Percentiles rank a stretch among this genome's conserved stretches.
These are phyloP conservation scores for Backusella westeae DNA, from an alignment of 192 early-diverging fungal species.

Conservation along the genomic window DNA sequence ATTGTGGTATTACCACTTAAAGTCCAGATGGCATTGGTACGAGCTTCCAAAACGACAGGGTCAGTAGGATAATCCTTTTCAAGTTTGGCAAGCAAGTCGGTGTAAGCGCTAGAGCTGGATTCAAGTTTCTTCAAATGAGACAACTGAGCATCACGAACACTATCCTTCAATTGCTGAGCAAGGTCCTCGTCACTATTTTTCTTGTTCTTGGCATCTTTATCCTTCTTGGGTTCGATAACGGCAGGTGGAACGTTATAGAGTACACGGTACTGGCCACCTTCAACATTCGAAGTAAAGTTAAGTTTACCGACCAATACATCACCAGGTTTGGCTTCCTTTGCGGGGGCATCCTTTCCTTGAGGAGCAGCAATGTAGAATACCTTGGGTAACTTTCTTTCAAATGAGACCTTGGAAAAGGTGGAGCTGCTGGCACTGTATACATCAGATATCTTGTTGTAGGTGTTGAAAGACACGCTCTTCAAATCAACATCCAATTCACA, in stretches of 20 bases:
- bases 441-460: slow-evolving; percentile 57
- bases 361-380: slow-evolving; percentile 60
- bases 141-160: slow-evolving; percentile 76
- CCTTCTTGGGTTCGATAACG: slow-evolving; percentile 46
- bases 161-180: slow-evolving; percentile 58
- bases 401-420: slow-evolving; percentile 41
- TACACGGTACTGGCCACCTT: slow-evolving; percentile 46
- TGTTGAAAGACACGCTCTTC: slow-evolving; percentile 50
- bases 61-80: slow-evolving; percentile 59
- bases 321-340: slow-evolving; percentile 72
- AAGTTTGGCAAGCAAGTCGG: slow-evolving; percentile 53
- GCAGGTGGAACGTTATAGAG: slow-evolving; percentile 52
- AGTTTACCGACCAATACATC: slow-evolving; percentile 79
- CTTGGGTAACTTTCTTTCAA: slow-evolving; percentile 50
- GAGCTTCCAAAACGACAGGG: slow-evolving; percentile 53
- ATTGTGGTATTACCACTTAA: slow-evolving; percentile 37
- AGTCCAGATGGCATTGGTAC: slow-evolving; percentile 51
- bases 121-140: slow-evolving; percentile 77
- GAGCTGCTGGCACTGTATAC: slow-evolving; percentile 43
- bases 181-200: slow-evolving; percentile 50
- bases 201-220: slow-evolving; percentile 29
- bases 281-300: slow-evolving; percentile 45
- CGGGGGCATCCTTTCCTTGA: slow-evolving; percentile 45
- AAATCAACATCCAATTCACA: slow-evolving; percentile 66
- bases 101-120: slow-evolving; percentile 52